Evolutionary conservation across 2,329 filamentous ascomycete species (phyloP), one percentile per base, ranked within the genome.

Genomic region (Macrophomina pseudophaseolina): DNA sequence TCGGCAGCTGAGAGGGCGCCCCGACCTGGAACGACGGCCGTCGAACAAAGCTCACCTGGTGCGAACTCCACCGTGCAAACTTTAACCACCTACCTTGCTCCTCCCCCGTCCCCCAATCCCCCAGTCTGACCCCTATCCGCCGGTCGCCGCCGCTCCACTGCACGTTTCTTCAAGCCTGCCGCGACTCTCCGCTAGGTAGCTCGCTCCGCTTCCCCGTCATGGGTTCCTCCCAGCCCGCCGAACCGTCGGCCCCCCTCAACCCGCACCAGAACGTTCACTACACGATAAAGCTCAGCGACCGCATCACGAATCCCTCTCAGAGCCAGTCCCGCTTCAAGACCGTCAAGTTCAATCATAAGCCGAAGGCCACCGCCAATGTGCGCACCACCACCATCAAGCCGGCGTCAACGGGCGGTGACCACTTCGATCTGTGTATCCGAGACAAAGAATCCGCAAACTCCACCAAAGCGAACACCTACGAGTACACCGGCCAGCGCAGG

Each of bases 341-440:
- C n/a, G 52, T 65, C 32, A 56, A 58, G 18, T 58, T 46, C 74
- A 84, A 84, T 71, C 78, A 83, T 72, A 83, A 81, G 70, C 81
- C 81, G 32, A 68, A 70, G 42, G 77, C 76, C 65, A 70, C 72
- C 7, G 68, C 72, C 63, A 69, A 75, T 7, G 71, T 72, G 28
- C 74, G 76, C 56, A 70, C 70, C 40, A 72, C 76, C 28, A 73
- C 70, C 0, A 70, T 77, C 42, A 73, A 71, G 8, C 69, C 74
- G 16, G 64, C 72, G 5, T 71, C 74, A 6, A 33, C 49, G 6
- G 48, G 68, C 60, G 67, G 68, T 18, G 72, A 72, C 66, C 42
- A 69, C 14, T 77, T 74, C 65, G 74, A 67, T 4, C 73, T 80
- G 6, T 70, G 65, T 7, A 70, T 80, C 40, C 16, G 51, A 46